phyloP scores from a whole-genome alignment of 2,329 filamentous ascomycete species.

The Gaeumannomyces tritici region DNA sequence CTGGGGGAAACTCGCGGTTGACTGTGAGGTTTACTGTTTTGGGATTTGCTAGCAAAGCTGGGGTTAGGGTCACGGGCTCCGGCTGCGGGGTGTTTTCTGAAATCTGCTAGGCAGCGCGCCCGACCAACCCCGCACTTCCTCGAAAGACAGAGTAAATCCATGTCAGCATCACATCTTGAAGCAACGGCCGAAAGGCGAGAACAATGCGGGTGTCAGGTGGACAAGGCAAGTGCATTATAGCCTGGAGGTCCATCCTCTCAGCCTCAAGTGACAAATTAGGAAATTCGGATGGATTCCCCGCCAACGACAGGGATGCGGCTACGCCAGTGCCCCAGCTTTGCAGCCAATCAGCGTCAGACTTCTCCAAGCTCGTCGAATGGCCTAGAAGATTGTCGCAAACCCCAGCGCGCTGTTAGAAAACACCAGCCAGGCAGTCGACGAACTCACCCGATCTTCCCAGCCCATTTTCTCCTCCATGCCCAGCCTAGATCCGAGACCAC shows the following conservation, averaged over 20 bases:
- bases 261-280: background rate
- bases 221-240: too few species aligned
- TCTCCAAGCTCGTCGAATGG: conserved; percentile 12
- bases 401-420: conserved; percentile 1
- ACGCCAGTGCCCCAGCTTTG: background rate
- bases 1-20: too few species aligned
- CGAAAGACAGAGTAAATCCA: background rate
- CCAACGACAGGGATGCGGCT: background rate
- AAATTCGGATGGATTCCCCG: background rate
- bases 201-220: background rate
- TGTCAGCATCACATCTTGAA: background rate
- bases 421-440: background rate
- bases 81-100: too few species aligned
- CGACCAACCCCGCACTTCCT: background rate
- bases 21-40: too few species aligned
- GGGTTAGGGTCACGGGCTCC: too few species aligned
- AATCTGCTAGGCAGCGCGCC: too few species aligned
- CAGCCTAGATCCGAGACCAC: background rate
- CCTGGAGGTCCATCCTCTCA: background rate
- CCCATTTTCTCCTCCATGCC: background rate
- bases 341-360: background rate
- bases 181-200: background rate
- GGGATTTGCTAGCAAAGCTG: too few species aligned
- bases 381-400: conserved; percentile 12
- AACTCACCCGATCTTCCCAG: background rate